Evolutionary conservation across 2,329 filamentous ascomycete species (phyloP).

Genomic region (Fusarium hostae): DNA sequence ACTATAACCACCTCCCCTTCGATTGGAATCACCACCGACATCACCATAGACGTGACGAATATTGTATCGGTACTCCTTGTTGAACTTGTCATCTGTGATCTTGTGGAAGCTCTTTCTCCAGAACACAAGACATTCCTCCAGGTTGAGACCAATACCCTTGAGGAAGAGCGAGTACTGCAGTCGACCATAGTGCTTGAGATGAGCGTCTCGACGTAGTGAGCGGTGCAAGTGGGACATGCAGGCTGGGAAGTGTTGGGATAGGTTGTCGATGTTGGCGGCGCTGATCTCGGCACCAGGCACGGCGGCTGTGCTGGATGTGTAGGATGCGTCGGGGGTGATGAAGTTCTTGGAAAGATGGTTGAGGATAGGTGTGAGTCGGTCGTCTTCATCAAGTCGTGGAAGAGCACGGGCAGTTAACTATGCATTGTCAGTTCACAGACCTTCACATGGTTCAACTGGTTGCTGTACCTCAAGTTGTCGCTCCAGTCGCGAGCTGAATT

Average conservation of each 20-base stretch:
- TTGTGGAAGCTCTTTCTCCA: slow-evolving; percentile 90
- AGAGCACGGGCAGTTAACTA: slow-evolving; percentile 90
- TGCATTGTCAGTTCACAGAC: not conserved
- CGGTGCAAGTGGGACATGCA: slow-evolving; percentile 95
- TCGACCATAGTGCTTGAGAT: slow-evolving; percentile 92
- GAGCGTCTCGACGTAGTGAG: slow-evolving; percentile 84
- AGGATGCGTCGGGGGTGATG: slow-evolving; percentile 87
- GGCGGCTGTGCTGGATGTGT: slow-evolving; percentile 70
- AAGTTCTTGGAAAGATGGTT: slow-evolving; percentile 94
- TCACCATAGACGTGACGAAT: slow-evolving; percentile 95
- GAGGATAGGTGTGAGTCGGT: slow-evolving; percentile 78
- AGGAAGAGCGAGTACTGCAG: slow-evolving; percentile 96
- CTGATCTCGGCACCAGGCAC: slow-evolving; percentile 79
- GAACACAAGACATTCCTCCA: slow-evolving; percentile 93
- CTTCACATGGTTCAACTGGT: not conserved
- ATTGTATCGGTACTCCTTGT: slow-evolving; percentile 98
- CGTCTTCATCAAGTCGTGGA: slow-evolving; percentile 94
- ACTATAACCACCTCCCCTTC: slow-evolving; percentile 86
- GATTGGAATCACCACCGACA: slow-evolving; percentile 90
- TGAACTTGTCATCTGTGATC: slow-evolving; percentile 92
- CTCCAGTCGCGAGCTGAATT: slow-evolving; percentile 84
- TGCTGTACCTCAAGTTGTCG: slow-evolving; percentile 78
- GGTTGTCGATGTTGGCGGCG: slow-evolving; percentile 80
- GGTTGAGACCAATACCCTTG: slow-evolving; percentile 89
- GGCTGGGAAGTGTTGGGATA: slow-evolving; percentile 85